phyloP scores from a whole-genome alignment of 2,329 filamentous ascomycete species.

The Apiospora marii region DNA sequence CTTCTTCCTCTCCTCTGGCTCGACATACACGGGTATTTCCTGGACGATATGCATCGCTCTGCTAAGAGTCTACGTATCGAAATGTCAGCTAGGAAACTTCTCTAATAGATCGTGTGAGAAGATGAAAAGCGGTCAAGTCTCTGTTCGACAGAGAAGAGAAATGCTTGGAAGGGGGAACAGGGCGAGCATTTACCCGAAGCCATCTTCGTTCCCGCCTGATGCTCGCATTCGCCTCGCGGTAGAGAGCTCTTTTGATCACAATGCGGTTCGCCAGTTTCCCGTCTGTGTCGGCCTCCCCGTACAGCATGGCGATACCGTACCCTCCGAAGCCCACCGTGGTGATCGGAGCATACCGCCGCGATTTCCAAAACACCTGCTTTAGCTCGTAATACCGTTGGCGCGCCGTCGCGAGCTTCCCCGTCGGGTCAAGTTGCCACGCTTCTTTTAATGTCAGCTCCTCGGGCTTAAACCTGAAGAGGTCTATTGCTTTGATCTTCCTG shows the following conservation, averaged over 20 bases:
- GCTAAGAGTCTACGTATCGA: background rate
- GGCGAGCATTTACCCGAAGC: background rate
- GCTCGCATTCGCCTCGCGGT: background rate
- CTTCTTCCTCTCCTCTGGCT: background rate
- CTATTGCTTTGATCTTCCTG: background rate
- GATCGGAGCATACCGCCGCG: background rate
- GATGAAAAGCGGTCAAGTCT: background rate
- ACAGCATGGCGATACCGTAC: background rate
- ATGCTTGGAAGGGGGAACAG: background rate
- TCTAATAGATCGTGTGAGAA: background rate
- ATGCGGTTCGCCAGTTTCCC: background rate
- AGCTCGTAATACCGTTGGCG: background rate
- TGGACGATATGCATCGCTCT: slow-evolving; percentile 2
- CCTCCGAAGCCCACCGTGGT: background rate
- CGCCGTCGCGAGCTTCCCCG: background rate
- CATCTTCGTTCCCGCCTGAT: background rate
- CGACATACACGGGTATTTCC: background rate
- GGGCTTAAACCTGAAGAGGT: background rate
- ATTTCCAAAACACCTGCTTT: background rate
- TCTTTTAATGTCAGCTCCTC: background rate
- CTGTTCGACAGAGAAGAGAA: background rate
- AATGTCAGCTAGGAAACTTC: background rate
- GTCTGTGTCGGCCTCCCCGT: background rate
- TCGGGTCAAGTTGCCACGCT: background rate
- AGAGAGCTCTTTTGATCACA: background rate